Evolutionary conservation across 768 basidiomycete genomes (phyloP), one percentile per base, ranked within the genome.

Genomic region (Mycena chlorophos): DNA sequence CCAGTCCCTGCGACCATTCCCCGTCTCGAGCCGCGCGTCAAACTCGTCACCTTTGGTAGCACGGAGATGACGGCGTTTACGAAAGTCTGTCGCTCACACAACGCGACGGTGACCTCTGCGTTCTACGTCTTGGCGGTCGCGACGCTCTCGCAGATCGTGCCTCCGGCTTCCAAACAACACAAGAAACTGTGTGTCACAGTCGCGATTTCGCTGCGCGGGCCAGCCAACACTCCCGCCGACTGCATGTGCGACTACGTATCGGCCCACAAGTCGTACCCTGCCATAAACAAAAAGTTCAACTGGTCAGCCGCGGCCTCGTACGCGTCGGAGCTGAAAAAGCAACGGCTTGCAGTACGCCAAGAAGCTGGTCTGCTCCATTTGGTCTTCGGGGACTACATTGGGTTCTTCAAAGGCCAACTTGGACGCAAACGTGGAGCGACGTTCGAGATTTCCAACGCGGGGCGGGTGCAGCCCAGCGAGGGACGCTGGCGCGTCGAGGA

Each of bases 361-460:
- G 51, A 56, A 3, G 48, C 75, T 6, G 75, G 75, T 16, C 55
- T 71, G 60, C 58, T 78, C 34, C 66, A 66, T 34, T 72, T 63
- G 49, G 56, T 77, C 12, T 68, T 65, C 49, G 69, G 72, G 26
- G 60, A 68, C 39, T 70, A 69, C 51, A 64, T 62, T 25, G 58
- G 53, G 3, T 76, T 55, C 55, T 64, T 71, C 48, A 51, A 40
- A 8, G 66, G 67, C 1, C 64, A 64, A 56, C 51, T 73, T 17
- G 73, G 71, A 16, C 66, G 62, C 57, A 74, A 74, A 60, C 65
- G 76, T 23, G 56, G 53, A 3, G 55, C 20, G 17, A 67, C 68
- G 25, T 51, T 78, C 16, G 71, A 70, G 55, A 48, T 77, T 1
- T 76, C 75, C 5, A 78, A 78, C 59, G 51, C 73, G 17, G 75